Evolutionary conservation across 2,329 filamentous ascomycete species (phyloP).

Genomic region (Alternaria viburni): DNA sequence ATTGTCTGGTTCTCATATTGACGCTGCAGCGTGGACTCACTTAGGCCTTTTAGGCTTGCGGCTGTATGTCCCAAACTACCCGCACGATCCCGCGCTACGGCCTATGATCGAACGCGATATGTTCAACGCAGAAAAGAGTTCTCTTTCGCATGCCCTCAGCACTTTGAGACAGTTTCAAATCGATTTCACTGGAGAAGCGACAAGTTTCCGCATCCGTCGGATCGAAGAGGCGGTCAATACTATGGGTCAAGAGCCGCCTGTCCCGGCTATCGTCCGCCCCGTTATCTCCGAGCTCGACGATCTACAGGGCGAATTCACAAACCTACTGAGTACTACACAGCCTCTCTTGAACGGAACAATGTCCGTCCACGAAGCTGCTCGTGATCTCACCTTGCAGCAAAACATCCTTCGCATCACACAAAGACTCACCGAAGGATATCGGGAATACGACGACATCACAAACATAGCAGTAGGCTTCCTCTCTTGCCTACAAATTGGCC

Average conservation of each 20-base stretch:
- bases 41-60: conserved; percentile 76
- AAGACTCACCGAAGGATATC: conserved; percentile 72
- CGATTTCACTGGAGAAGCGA: conserved; percentile 70
- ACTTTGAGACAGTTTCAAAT: conserved; percentile 70
- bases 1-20: background rate
- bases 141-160: conserved; percentile 63
- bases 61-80: conserved; percentile 83
- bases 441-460: conserved; percentile 84
- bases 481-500: conserved; percentile 76
- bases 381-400: conserved; percentile 51
- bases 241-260: conserved; percentile 71
- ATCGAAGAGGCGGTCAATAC: conserved; percentile 66
- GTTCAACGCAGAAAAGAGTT: conserved; percentile 62
- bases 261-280: conserved; percentile 75
- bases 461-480: conserved; percentile 79
- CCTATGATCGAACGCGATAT: conserved; percentile 68
- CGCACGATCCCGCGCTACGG: conserved; percentile 78
- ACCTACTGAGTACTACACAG: conserved; percentile 61
- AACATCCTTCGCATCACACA: conserved; percentile 73
- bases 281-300: conserved; percentile 69
- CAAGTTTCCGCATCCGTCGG: conserved; percentile 69
- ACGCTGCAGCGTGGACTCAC: conserved; percentile 70
- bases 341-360: conserved; percentile 35
- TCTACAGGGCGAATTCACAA: conserved; percentile 83
- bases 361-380: conserved; percentile 29